These are phyloP conservation scores for Penicillium alfredii DNA, from an alignment of 495 filamentous ascomycete species.

Conservation along the genomic window DNA sequence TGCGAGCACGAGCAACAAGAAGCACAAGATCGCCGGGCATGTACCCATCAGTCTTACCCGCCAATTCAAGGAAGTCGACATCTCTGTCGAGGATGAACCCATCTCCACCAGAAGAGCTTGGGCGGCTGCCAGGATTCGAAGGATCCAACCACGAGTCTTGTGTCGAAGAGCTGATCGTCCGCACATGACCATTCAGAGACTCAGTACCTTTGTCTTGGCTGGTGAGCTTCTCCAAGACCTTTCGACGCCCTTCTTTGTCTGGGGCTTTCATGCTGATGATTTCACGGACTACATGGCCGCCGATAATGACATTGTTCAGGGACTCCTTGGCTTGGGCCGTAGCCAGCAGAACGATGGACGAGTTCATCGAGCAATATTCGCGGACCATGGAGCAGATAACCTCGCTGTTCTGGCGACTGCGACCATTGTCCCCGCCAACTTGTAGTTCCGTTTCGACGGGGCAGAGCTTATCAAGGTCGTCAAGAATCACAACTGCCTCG, in stretches of 20 bases:
- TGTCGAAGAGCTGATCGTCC: slow-evolving; percentile 32
- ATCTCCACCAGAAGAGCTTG: slow-evolving; percentile 46
- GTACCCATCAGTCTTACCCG: slow-evolving; percentile 90
- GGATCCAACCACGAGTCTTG: slow-evolving; percentile 70
- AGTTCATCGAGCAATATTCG: slow-evolving; percentile 70
- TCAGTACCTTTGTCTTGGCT: slow-evolving; percentile 37
- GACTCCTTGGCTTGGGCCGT: slow-evolving; percentile 90
- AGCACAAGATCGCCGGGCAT: slow-evolving; percentile 92
- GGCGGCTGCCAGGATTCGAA: slow-evolving; percentile 41
- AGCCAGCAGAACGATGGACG: slow-evolving; percentile 77
- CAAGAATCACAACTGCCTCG: slow-evolving; percentile 73
- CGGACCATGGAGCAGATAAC: slow-evolving; percentile 74
- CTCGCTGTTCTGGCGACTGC: slow-evolving; percentile 89
- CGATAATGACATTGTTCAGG: slow-evolving; percentile 71
- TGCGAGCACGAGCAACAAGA: slow-evolving; percentile 79
- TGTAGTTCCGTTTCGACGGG: slow-evolving; percentile 88
- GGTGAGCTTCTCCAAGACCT: slow-evolving; percentile 66
- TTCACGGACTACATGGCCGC: slow-evolving; percentile 74
- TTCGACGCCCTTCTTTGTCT: slow-evolving; percentile 81
- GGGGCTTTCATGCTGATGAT: slow-evolving; percentile 82
- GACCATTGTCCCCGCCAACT: slow-evolving; percentile 83
- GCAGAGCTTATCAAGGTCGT: slow-evolving; percentile 89
- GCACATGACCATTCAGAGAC: slow-evolving; percentile 32
- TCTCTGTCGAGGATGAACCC: slow-evolving; percentile 62
- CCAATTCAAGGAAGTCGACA: slow-evolving; percentile 89